phyloP scores from a whole-genome alignment of 352 stramenopile species.

The Blastocystis sp. region DNA sequence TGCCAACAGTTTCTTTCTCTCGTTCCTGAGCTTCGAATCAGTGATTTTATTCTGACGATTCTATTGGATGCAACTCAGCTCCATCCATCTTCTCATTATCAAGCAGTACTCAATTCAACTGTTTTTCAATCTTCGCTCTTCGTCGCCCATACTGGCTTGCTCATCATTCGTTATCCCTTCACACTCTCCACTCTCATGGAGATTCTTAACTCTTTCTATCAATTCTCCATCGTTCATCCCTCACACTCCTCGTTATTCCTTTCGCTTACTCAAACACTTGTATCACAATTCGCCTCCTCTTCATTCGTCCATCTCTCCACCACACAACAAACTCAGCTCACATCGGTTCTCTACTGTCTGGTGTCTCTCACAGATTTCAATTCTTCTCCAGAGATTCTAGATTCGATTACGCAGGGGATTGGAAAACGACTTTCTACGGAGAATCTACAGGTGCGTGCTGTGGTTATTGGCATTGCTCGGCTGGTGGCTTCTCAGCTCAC shows the following conservation, averaged over 20 bases:
- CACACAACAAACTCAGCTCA: background rate
- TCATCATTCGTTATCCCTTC: background rate
- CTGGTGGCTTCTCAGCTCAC: background rate
- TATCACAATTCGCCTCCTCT: background rate
- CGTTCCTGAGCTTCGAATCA: too few relatives aligned
- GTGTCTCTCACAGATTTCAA: background rate
- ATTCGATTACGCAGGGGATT: background rate
- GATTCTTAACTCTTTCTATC: background rate
- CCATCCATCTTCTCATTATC: too few relatives aligned
- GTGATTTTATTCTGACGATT: too few relatives aligned
- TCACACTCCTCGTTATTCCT: background rate
- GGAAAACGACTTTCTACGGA: background rate
- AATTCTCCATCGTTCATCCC: background rate
- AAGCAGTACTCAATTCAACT: background rate
- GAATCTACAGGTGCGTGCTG: background rate
- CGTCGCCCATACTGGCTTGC: background rate
- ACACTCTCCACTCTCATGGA: background rate
- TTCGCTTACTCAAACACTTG: too few relatives aligned
- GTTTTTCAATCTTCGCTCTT: background rate
- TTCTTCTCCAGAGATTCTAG: background rate
- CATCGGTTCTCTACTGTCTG: conserved; percentile 11
- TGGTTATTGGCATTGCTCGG: conserved; percentile 5
- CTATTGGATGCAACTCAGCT: too few relatives aligned
- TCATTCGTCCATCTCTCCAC: background rate
- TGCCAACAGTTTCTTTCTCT: too few relatives aligned